Evolutionary conservation across 768 basidiomycete genomes (phyloP).

Genomic region (Suillus placidus): DNA sequence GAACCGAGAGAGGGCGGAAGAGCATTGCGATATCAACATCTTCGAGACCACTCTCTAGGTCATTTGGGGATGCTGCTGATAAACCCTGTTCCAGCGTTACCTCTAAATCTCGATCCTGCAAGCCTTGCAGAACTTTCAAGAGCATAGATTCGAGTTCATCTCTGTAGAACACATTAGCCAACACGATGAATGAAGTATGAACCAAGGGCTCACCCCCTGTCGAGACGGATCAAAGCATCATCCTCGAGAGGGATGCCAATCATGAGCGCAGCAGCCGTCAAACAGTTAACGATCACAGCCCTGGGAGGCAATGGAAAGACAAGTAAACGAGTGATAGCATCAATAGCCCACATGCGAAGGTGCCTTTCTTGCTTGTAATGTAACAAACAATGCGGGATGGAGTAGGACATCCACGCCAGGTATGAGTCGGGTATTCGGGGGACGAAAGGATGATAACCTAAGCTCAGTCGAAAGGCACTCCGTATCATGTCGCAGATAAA

Average conservation of each 20-base stretch:
- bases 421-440: slow-evolving; percentile 1
- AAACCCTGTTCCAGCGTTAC: neutral
- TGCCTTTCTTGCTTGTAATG: slow-evolving; percentile 1
- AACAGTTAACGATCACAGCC: slow-evolving; percentile 1
- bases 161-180: neutral
- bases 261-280: slow-evolving; percentile 6
- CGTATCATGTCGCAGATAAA: slow-evolving; percentile 9
- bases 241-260: slow-evolving; percentile 3
- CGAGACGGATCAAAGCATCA: neutral
- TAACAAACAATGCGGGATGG: slow-evolving; percentile 4
- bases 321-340: slow-evolving; percentile 7
- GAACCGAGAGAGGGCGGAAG: neutral
- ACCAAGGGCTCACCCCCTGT: slow-evolving; percentile 1
- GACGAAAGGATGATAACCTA: neutral
- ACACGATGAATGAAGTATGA: neutral
- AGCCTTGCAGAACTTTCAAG: neutral
- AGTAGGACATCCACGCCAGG: slow-evolving; percentile 9
- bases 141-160: neutral
- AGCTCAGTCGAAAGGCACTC: neutral
- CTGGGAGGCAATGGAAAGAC: slow-evolving; percentile 1
- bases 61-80: neutral
- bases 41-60: neutral
- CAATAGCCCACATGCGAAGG: slow-evolving; percentile 8
- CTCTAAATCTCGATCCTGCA: neutral
- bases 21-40: neutral